Base-by-base conservation (phyloP, 139 green algal genomes). In the Coccomyxa sp. region DNA sequence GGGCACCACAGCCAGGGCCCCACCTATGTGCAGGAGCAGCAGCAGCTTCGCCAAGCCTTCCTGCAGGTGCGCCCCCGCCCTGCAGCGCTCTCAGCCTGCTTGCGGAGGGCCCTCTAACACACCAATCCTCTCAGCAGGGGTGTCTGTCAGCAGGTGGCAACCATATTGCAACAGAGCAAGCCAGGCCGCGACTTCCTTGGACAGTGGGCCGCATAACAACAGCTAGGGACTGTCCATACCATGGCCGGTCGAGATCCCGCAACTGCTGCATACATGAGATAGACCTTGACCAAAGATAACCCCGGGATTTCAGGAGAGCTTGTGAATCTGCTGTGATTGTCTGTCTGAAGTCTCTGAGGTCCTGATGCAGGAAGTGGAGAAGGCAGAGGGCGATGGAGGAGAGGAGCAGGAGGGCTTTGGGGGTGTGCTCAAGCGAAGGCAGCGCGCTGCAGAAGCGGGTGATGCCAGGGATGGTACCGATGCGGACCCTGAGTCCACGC, bases 21-120 rank as follows among this genome's bases (percentile, higher is more conserved):
- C 6, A 91, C 89, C 0, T 98, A 97, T 44, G 85, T 85, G 0
- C 58, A 89, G 73, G 92, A 97, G 82, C 93, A 97, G 85, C 73
- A 90, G 69, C 72, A 83, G 8, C 82, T 96, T 36, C 92, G 92
- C 44, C 37, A 78, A 8, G 88, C 83, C 18, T 97, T 97, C 73
- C 80, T 93, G 31, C 10, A 80, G 75, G 82, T 79, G 7, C 18
- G 73, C 1, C 29, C 72, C 10, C 36, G 10, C 12, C 10, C 50
- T 31, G 18, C 22, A 64, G 50, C 14, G 22, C 4, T 36, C 41
- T 54, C 22, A 33, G 31, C 14, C 24, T 76, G 39, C 39, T 31
- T 12, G 8, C 55, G 54, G 12, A 70, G 22, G 5, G 50, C 50
- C 27, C n/a, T n/a, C n/a, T n/a, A n/a, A n/a, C n/a, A n/a, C n/a